Evolutionary conservation across 331 rosid genomes (phyloP).

Genomic region (Erythrophleum ivorense): DNA sequence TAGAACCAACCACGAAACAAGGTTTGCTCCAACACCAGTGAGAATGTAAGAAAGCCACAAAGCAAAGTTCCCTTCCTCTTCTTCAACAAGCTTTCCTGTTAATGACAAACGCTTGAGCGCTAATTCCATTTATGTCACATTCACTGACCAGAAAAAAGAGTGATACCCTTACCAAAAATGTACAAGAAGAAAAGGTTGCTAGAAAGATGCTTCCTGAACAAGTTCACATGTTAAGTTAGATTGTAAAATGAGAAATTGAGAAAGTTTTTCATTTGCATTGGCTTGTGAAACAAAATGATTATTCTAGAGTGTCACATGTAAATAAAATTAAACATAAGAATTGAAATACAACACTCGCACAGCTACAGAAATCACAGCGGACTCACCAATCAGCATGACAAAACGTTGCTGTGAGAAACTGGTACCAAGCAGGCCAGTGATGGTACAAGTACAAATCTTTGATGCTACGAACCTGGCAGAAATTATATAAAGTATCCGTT

Average conservation of each 20-base stretch:
- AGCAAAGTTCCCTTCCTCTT: slow-evolving; percentile 95
- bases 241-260: slow-evolving; percentile 19
- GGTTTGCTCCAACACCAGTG: slow-evolving; percentile 93
- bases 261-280: slow-evolving; percentile 1
- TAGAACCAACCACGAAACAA: slow-evolving; percentile 91
- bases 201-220: slow-evolving; percentile 93
- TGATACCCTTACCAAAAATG: slow-evolving; percentile 77
- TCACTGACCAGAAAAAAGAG: slow-evolving; percentile 37
- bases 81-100: slow-evolving; percentile 96
- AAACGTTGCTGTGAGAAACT: slow-evolving; percentile 90
- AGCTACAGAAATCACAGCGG: slow-evolving; percentile 13
- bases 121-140: slow-evolving; percentile 11
- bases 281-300: neutral
- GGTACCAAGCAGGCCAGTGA: slow-evolving; percentile 86
- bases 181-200: slow-evolving; percentile 98
- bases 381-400: slow-evolving; percentile 98
- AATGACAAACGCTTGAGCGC: slow-evolving; percentile 29
- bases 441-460: slow-evolving; percentile 75
- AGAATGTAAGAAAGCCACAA: slow-evolving; percentile 92
- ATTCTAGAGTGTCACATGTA: neutral
- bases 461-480: slow-evolving; percentile 61
- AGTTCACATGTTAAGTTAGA: slow-evolving; percentile 39
- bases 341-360: neutral
- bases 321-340: neutral
- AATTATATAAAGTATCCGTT: slow-evolving; percentile 19